Evolutionary conservation across 1,284 basidiomycete species (phyloP), one percentile per base, ranked within the genome.

Genomic region (Ganoderma sinense): DNA sequence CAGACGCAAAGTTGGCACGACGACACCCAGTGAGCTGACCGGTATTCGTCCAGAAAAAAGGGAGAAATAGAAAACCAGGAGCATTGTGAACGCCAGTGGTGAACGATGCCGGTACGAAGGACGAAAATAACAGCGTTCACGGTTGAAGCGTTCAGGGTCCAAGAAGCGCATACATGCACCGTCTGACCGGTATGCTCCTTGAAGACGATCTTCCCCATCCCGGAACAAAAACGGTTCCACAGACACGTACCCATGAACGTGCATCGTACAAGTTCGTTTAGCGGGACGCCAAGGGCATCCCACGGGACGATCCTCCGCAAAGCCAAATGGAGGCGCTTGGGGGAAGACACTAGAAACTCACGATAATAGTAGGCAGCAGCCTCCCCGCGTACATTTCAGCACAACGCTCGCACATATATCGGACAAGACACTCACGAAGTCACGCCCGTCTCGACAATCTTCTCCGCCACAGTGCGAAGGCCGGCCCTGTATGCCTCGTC

Each of bases 401-500:
- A 55, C 58, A 26, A 65, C 61, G 58, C 7, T 33, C 14, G 36
- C n/a, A 5, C 43, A 62, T 31, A 39, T n/a, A 70, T 70, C 23
- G 68, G 67, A 4, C 45, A 67, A 0, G 78, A 73, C 14, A 88
- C 91, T 78, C 84, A 94, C 85, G 92, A 91, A 33, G 96, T 97
- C 8, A 95, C 94, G 8, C 96, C 96, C 1, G 95, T 97, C 81
- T 96, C 94, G 18, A 93, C 87, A 64, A 97, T 94, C 72, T 89
- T 88, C 78, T 88, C 86, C 1, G 94, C 90, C 63, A 97, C 89
- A 70, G 83, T 82, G 76, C 89, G 88, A 77, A 97, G 83, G 3
- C 93, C 92, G n/a, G 87, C 75, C 56, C 84, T 82, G 80, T 96
- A 97, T 0, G 81, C 82, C 58, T 87, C 85, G 69, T 94, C 92